A percentile compares a stretch with the other conserved stretches of the same genome.
phyloP scores from a whole-genome alignment of 257 asterid species.

The Lycium ferocissimum region DNA sequence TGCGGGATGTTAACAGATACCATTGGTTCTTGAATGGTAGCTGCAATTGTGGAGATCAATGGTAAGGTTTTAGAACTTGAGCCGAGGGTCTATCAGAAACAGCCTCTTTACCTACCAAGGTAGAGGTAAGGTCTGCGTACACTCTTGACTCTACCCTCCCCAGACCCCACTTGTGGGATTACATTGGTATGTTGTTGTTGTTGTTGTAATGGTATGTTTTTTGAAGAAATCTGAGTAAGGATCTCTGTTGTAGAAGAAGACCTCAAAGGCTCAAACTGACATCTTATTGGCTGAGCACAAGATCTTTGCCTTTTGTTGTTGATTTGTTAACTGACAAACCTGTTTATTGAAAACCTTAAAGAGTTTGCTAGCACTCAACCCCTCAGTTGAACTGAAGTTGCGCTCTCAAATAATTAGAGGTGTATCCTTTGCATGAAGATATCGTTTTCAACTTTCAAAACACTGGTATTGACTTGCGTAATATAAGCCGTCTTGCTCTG shows the following conservation, averaged over 20 bases:
- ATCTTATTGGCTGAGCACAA: slow-evolving; percentile 6
- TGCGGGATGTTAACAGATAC: slow-evolving; percentile 72
- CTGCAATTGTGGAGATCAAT: slow-evolving; percentile 67
- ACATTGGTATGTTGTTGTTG: too few relatives aligned
- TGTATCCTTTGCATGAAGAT: slow-evolving; percentile 53
- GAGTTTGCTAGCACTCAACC: neutral
- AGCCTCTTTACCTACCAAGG: too few relatives aligned
- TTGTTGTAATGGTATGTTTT: too few relatives aligned
- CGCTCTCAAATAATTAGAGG: slow-evolving; percentile 40
- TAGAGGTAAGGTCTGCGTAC: too few relatives aligned
- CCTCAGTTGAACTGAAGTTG: neutral
- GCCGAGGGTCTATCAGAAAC: too few relatives aligned
- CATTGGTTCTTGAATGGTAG: slow-evolving; percentile 72
- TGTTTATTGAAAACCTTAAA: neutral
- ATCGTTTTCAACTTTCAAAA: slow-evolving; percentile 46
- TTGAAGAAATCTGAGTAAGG: neutral
- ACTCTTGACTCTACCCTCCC: too few relatives aligned
- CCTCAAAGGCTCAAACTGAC: neutral
- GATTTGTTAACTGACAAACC: neutral
- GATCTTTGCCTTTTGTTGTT: neutral
- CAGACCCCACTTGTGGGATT: too few relatives aligned
- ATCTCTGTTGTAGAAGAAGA: too few relatives aligned
- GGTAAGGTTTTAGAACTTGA: neutral
- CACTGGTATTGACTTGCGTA: slow-evolving; percentile 46
- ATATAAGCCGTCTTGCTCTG: slow-evolving; percentile 33